Evolutionary conservation across 2,329 filamentous ascomycete species (phyloP).

Genomic region (Moelleriella libera): DNA sequence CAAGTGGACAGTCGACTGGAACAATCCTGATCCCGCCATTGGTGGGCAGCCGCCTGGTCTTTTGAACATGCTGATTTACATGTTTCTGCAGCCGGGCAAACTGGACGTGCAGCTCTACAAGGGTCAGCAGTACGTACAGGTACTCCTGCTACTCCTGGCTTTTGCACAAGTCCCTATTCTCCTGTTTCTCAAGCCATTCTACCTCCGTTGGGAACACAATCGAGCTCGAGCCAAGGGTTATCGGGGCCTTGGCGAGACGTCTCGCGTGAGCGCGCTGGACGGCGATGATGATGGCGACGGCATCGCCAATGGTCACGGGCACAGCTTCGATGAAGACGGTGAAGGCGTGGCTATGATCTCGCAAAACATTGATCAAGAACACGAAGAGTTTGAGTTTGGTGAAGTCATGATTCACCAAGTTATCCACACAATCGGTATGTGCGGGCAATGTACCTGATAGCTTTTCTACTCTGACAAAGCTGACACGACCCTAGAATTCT

Average conservation of each 20-base stretch:
- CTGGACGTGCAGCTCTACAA: slow-evolving; percentile 61
- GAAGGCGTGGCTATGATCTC: slow-evolving; percentile 82
- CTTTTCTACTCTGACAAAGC: background rate
- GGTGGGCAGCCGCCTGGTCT: slow-evolving; percentile 64
- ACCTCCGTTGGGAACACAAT: slow-evolving; percentile 89
- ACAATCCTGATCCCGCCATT: slow-evolving; percentile 21
- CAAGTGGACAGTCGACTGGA: slow-evolving; percentile 93
- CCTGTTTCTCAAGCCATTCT: slow-evolving; percentile 90
- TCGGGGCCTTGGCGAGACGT: slow-evolving; percentile 80
- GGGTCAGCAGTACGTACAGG: slow-evolving; percentile 64
- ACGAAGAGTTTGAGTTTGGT: slow-evolving; percentile 94
- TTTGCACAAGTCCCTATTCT: slow-evolving; percentile 78
- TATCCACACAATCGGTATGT: slow-evolving; percentile 88
- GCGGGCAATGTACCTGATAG: background rate
- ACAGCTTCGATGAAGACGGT: slow-evolving; percentile 48
- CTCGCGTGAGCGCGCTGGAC: slow-evolving; percentile 78
- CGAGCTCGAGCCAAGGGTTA: slow-evolving; percentile 77
- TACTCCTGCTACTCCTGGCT: slow-evolving; percentile 67
- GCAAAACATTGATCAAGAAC: slow-evolving; percentile 70
- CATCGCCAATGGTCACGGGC: slow-evolving; percentile 41
- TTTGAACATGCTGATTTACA: slow-evolving; percentile 98
- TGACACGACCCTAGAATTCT: slow-evolving; percentile 57
- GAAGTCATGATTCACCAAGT: slow-evolving; percentile 98
- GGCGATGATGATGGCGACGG: slow-evolving; percentile 62
- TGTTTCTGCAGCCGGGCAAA: slow-evolving; percentile 83